phyloP scores from a whole-genome alignment of 169 alveolate species.

The Eimeria sp. region DNA sequence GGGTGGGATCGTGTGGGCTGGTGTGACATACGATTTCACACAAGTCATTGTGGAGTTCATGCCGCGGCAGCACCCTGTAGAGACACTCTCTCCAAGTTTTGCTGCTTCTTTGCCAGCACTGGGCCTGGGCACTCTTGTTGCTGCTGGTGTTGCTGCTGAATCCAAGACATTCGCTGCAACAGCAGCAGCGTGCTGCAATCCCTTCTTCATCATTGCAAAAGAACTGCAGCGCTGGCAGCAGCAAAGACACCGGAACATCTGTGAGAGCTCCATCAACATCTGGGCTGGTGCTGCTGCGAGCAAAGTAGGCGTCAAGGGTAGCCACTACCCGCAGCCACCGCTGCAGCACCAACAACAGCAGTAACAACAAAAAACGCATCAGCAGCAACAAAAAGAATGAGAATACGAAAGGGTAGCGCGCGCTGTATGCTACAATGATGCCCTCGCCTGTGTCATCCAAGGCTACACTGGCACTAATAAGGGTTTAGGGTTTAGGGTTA shows the following conservation, averaged over 20 bases:
- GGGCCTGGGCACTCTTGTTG: background rate
- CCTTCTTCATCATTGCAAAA: constrained; percentile 66
- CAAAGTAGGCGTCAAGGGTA: constrained; percentile 66
- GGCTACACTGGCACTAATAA: background rate
- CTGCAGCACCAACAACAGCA: constrained; percentile 50
- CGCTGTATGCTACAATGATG: background rate
- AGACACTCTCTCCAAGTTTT: constrained; percentile 28
- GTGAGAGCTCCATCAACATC: constrained; percentile 44
- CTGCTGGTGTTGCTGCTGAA: constrained; percentile 33
- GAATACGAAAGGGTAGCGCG: background rate
- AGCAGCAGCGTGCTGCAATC: constrained; percentile 75
- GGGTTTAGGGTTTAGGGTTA: constrained; percentile 40
- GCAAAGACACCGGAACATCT: constrained; percentile 53
- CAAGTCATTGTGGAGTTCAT: constrained; percentile 71
- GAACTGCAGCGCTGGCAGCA: constrained; percentile 81
- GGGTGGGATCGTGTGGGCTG: constrained; percentile 22
- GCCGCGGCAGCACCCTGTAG: background rate
- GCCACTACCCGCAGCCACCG: constrained; percentile 72
- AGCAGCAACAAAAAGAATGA: too few species aligned
- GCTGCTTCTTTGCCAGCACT: constrained; percentile 64
- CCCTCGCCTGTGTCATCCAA: too few species aligned
- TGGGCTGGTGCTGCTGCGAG: constrained; percentile 54
- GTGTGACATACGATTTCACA: constrained; percentile 71
- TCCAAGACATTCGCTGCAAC: constrained; percentile 71
- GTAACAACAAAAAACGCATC: background rate